A percentile compares a stretch with the other conserved stretches of the same genome.
phyloP scores from a whole-genome alignment of 2,329 filamentous ascomycete genomes.

The Botryotinia convoluta region DNA sequence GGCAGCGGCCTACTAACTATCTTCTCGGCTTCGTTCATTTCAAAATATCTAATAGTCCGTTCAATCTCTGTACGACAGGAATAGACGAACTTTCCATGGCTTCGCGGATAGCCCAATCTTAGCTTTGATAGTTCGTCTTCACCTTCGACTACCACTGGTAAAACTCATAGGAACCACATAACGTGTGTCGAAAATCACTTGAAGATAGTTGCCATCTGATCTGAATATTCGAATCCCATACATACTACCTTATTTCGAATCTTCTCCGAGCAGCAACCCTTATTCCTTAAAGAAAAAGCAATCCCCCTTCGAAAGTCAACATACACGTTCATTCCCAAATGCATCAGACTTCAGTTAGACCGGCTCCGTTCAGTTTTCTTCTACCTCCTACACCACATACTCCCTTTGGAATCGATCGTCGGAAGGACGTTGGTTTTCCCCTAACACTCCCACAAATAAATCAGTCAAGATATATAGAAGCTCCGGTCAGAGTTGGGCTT shows the following conservation, averaged over 20 bases:
- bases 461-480: constrained; percentile 30
- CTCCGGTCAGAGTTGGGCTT: constrained; percentile 42
- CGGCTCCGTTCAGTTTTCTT: constrained; percentile 36
- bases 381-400: constrained; percentile 26
- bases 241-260: not conserved
- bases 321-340: constrained; percentile 28
- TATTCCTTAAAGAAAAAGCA: not conserved
- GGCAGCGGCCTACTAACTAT: not conserved
- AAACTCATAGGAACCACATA: constrained; percentile 27
- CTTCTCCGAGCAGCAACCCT: constrained; percentile 6
- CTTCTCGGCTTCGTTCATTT: not conserved
- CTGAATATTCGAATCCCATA: not conserved
- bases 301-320: constrained; percentile 6
- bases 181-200: not conserved
- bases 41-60: not conserved
- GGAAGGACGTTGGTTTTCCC: constrained; percentile 27
- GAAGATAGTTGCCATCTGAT: not conserved
- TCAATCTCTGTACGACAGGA: not conserved
- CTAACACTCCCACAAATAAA: constrained; percentile 24
- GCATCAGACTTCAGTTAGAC: constrained; percentile 37
- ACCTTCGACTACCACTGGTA: not conserved
- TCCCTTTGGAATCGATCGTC: constrained; percentile 26
- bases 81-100: not conserved
- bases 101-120: not conserved
- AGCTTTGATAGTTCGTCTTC: not conserved